Evolutionary conservation across 1,139 yeast species (phyloP).

Genomic region (Candida neerlandica): DNA sequence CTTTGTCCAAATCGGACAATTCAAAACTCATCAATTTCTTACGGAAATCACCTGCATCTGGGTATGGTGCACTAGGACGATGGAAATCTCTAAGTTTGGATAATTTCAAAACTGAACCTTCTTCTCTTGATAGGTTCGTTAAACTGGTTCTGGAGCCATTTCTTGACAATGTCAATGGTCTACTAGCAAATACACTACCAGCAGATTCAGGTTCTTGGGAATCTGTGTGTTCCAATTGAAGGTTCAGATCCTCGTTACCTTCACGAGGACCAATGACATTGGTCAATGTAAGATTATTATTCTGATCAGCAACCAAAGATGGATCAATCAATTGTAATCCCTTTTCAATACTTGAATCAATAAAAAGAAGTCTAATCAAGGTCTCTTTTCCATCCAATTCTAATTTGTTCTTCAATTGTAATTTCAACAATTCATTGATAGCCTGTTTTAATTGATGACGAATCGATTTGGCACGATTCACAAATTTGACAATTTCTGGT

Average conservation of each 20-base stretch:
- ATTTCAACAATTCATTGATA: slow-evolving; percentile 56
- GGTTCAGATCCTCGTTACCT: slow-evolving; percentile 6
- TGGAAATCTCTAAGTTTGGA: slow-evolving; percentile 33
- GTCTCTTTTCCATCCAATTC: slow-evolving; percentile 74
- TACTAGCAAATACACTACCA: slow-evolving; percentile 19
- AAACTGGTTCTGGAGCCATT: slow-evolving; percentile 40
- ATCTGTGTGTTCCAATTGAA: slow-evolving; percentile 4
- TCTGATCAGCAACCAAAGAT: slow-evolving; percentile 28
- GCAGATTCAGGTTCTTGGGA: slow-evolving; percentile 7
- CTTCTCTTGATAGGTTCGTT: slow-evolving; percentile 39
- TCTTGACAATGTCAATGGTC: slow-evolving; percentile 34
- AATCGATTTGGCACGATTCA: slow-evolving; percentile 44
- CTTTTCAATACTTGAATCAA: slow-evolving; percentile 70
- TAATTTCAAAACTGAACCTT: slow-evolving; percentile 44
- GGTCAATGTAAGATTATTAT: slow-evolving; percentile 16
- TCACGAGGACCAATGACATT: slow-evolving; percentile 10
- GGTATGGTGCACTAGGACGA: slow-evolving; percentile 18
- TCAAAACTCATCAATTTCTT: slow-evolving; percentile 46
- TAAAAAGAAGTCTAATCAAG: slow-evolving; percentile 62
- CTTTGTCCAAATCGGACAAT: slow-evolving; percentile 54
- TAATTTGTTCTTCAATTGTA: slow-evolving; percentile 56
- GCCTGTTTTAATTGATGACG: slow-evolving; percentile 52
- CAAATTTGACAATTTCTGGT: slow-evolving; percentile 41
- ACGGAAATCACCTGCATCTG: slow-evolving; percentile 47
- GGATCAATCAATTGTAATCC: slow-evolving; percentile 57